Evolutionary conservation across 2,329 filamentous ascomycete species (phyloP).

Genomic region (Fusarium luffae): DNA sequence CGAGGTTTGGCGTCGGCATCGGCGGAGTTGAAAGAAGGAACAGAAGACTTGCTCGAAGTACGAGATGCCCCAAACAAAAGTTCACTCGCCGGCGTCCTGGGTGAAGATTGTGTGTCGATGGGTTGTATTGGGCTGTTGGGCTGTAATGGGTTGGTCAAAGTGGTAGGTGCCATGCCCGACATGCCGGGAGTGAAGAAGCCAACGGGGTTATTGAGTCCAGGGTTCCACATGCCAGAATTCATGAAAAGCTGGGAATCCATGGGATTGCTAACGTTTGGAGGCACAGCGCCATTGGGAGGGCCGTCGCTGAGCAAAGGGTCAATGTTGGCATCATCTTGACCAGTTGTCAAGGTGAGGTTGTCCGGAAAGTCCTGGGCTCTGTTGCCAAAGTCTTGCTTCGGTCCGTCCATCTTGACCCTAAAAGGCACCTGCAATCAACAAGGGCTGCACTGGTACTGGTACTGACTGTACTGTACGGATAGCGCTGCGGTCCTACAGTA

Average conservation of each 20-base stretch:
- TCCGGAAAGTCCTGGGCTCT: not conserved
- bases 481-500: not conserved
- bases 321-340: constrained; percentile 19
- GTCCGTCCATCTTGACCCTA: constrained; percentile 21
- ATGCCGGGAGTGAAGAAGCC: not conserved
- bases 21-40: constrained; percentile 10
- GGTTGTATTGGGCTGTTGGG: constrained; percentile 12
- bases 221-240: constrained; percentile 20
- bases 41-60: constrained; percentile 38
- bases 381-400: not conserved
- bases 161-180: not conserved
- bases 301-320: constrained; percentile 32
- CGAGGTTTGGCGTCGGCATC: not conserved
- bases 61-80: constrained; percentile 12
- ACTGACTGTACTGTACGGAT: not conserved
- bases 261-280: not conserved
- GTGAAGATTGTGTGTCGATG: constrained; percentile 19
- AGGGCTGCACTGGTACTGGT: not conserved
- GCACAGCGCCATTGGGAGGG: not conserved
- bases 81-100: constrained; percentile 9
- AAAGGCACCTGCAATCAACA: not conserved
- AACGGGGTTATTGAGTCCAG: not conserved
- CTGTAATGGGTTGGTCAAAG: not conserved
- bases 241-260: constrained; percentile 11
- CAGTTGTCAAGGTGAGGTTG: not conserved